Evolutionary conservation across 257 asterid species (phyloP).

Genomic region (Rubia yunnanensis): DNA sequence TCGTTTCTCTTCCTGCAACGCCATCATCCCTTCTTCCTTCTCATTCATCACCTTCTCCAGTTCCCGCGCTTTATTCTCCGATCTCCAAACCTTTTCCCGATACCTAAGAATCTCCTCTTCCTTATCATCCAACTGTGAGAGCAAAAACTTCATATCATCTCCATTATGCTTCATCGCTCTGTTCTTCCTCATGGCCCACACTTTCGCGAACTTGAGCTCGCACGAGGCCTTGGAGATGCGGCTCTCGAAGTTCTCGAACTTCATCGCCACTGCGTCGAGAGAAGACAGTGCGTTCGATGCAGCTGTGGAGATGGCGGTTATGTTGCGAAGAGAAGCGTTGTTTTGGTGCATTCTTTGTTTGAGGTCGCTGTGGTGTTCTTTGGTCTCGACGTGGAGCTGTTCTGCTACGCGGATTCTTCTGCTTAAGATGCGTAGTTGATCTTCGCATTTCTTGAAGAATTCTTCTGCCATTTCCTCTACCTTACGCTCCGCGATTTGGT

Average conservation of each 20-base stretch:
- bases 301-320: conserved; percentile 38
- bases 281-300: conserved; percentile 45
- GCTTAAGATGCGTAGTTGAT: conserved; percentile 58
- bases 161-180: conserved; percentile 24
- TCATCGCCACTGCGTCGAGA: conserved; percentile 41
- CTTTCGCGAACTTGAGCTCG: conserved; percentile 55
- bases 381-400: conserved; percentile 68
- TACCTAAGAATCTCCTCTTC: conserved; percentile 54
- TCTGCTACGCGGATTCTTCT: conserved; percentile 77
- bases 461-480: conserved; percentile 63
- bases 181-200: conserved; percentile 65
- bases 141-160: conserved; percentile 43
- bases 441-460: conserved; percentile 54
- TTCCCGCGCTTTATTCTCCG: conserved; percentile 58
- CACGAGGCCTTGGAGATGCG: conserved; percentile 62
- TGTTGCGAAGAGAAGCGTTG: conserved; percentile 21
- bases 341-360: conserved; percentile 17
- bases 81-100: conserved; percentile 58
- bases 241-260: conserved; percentile 52
- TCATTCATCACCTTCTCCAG: conserved; percentile 49
- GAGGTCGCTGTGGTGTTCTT: conserved; percentile 44
- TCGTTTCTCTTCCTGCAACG: conserved; percentile 60
- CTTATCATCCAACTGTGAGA: conserved; percentile 51
- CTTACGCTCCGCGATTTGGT: conserved; percentile 41
- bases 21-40: conserved; percentile 54